Percentiles rank a stretch among this genome's conserved stretches.
These are phyloP conservation scores for Lactarius evosmus DNA, from an alignment of 768 basidiomycete genomes.

Conservation along the genomic window DNA sequence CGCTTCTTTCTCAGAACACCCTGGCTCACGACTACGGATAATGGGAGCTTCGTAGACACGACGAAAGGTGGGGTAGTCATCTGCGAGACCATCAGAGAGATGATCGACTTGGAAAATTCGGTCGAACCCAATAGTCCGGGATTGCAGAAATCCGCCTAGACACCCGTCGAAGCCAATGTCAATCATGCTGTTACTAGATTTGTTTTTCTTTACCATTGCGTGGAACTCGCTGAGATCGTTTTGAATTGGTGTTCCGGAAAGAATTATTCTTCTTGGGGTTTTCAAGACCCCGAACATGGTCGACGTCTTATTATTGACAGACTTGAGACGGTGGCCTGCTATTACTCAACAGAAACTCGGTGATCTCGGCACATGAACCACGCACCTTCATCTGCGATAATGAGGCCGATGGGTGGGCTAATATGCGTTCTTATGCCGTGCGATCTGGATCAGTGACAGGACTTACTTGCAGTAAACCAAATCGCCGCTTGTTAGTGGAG, in stretches of 20 bases:
- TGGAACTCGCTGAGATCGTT: slow-evolving; percentile 96
- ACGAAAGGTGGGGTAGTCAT: slow-evolving; percentile 72
- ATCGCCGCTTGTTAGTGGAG: slow-evolving; percentile 42
- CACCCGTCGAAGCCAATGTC: neutral
- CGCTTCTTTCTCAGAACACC: slow-evolving; percentile 64
- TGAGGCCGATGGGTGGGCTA: slow-evolving; percentile 88
- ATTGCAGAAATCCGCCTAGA: slow-evolving; percentile 88
- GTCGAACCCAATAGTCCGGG: slow-evolving; percentile 77
- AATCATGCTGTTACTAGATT: neutral
- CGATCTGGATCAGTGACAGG: neutral
- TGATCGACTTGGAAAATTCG: neutral
- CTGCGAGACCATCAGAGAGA: slow-evolving; percentile 37
- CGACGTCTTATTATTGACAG: slow-evolving; percentile 86
- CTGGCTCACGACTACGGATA: slow-evolving; percentile 77
- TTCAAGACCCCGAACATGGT: slow-evolving; percentile 77
- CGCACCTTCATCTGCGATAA: slow-evolving; percentile 93
- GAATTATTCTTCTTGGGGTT: slow-evolving; percentile 76
- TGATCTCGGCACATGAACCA: slow-evolving; percentile 23
- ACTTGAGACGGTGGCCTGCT: slow-evolving; percentile 87
- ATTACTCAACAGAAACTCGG: slow-evolving; percentile 2
- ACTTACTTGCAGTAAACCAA: slow-evolving; percentile 63
- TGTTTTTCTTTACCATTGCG: slow-evolving; percentile 67
- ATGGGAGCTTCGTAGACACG: slow-evolving; percentile 87
- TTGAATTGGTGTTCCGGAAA: slow-evolving; percentile 96
- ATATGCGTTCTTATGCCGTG: neutral